Percentiles rank a stretch among this genome's conserved stretches.
Conservation (phyloP, 2,329 filamentous ascomycete genomes). For the Rhynchosporium graminicola region DNA sequence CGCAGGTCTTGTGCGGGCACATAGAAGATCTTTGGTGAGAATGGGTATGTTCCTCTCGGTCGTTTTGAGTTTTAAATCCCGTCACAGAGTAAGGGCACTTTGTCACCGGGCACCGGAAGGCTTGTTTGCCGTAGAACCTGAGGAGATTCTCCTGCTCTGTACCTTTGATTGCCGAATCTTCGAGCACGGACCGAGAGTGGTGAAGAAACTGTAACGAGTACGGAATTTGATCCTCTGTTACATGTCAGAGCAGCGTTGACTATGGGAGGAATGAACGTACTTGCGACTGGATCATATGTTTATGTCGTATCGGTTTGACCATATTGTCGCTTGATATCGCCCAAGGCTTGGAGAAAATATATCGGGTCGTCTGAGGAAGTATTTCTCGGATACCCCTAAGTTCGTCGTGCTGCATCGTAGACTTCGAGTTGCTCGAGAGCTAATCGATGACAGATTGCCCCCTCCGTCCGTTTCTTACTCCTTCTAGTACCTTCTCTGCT, state of each 20-base stretch:
- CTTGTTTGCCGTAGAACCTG: background rate
- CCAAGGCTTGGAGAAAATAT: background rate
- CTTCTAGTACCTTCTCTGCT: background rate
- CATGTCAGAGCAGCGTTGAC: background rate
- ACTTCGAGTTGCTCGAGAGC: background rate
- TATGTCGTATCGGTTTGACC: background rate
- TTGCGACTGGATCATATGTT: background rate
- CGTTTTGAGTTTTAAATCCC: background rate
- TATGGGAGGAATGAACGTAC: background rate
- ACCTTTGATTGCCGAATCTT: background rate
- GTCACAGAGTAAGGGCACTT: constrained; percentile 1
- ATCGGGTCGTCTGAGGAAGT: background rate
- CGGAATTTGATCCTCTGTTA: background rate
- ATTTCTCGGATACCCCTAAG: background rate
- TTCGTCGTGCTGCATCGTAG: background rate
- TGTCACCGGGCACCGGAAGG: constrained; percentile 4
- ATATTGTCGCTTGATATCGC: background rate
- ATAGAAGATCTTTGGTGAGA: background rate
- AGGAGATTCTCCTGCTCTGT: background rate
- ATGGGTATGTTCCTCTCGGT: constrained; percentile 6
- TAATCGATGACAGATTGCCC: background rate
- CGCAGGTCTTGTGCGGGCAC: background rate
- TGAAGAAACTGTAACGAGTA: background rate
- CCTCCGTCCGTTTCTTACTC: background rate
- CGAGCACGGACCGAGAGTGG: background rate